Evolutionary conservation across 2,329 filamentous ascomycete genomes (phyloP).

Genomic region (Samsoniella hepiali): DNA sequence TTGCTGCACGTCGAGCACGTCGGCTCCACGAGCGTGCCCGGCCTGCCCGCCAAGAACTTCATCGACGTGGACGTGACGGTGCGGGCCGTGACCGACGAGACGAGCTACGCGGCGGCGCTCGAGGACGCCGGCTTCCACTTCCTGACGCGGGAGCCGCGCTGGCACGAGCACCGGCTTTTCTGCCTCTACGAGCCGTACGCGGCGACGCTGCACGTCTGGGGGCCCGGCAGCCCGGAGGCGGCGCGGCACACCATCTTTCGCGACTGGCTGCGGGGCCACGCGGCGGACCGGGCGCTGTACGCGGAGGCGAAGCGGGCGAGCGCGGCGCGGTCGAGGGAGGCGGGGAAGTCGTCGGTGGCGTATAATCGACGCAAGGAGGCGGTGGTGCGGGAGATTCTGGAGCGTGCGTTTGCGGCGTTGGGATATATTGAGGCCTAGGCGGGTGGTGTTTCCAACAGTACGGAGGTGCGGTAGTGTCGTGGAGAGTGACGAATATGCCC

Average conservation of each 20-base stretch:
- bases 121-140: conserved; percentile 45
- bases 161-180: conserved; percentile 50
- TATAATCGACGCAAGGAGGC: conserved; percentile 43
- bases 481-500: background rate
- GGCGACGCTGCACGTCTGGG: conserved; percentile 49
- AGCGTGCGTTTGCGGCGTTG: background rate
- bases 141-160: conserved; percentile 32
- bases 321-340: conserved; percentile 27
- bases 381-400: conserved; percentile 38
- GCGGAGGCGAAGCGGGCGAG: conserved; percentile 34
- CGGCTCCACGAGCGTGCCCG: conserved; percentile 44
- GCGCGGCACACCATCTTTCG: conserved; percentile 43
- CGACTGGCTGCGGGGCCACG: conserved; percentile 40
- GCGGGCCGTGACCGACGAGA: conserved; percentile 31
- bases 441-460: background rate
- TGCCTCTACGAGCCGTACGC: conserved; percentile 32
- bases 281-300: conserved; percentile 40
- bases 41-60: conserved; percentile 48
- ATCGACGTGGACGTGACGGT: conserved; percentile 45
- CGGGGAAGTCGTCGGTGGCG: conserved; percentile 32
- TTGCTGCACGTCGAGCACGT: conserved; percentile 42
- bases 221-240: conserved; percentile 40
- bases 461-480: background rate
- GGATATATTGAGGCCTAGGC: background rate
- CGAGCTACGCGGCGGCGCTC: conserved; percentile 40